A percentile compares a stretch with the other conserved stretches of the same genome.
Conservation (phyloP, 495 filamentous ascomycete species). For the Neurospora sp. region DNA sequence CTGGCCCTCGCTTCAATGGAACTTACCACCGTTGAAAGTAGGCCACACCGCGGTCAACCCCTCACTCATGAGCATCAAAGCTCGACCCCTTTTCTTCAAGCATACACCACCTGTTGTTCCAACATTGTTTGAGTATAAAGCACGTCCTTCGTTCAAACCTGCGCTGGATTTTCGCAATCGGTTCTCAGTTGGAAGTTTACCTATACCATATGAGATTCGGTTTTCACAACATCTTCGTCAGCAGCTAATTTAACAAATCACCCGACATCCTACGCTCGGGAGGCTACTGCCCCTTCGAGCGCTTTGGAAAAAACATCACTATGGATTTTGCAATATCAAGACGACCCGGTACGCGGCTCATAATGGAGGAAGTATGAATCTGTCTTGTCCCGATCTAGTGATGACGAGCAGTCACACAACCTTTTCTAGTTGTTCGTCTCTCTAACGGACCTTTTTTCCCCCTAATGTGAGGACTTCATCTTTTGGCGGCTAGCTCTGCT, state of each 20-base stretch:
- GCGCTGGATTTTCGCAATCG: constrained; percentile 19
- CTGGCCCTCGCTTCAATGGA: constrained; percentile 38
- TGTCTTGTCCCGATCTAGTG: constrained; percentile 23
- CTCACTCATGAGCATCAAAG: constrained; percentile 6
- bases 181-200: constrained; percentile 22
- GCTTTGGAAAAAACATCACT: constrained; percentile 53
- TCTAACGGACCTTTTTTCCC: constrained; percentile 9
- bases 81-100: background rate
- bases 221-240: constrained; percentile 43
- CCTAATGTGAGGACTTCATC: constrained; percentile 18
- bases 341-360: constrained; percentile 12
- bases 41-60: background rate
- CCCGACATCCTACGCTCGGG: constrained; percentile 48
- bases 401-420: constrained; percentile 15
- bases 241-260: constrained; percentile 44
- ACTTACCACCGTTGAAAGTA: constrained; percentile 34
- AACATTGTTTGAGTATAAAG: constrained; percentile 5
- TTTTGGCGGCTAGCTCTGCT: constrained; percentile 2
- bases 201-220: constrained; percentile 24
- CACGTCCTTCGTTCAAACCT: constrained; percentile 16
- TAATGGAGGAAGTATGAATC: constrained; percentile 11
- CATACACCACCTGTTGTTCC: constrained; percentile 11
- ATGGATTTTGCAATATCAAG: constrained; percentile 45
- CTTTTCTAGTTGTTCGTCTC: constrained; percentile 8
- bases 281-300: constrained; percentile 40